Evolutionary conservation across 1,284 basidiomycete species (phyloP), one percentile per base, ranked within the genome.

Genomic region (Malassezia nana): DNA sequence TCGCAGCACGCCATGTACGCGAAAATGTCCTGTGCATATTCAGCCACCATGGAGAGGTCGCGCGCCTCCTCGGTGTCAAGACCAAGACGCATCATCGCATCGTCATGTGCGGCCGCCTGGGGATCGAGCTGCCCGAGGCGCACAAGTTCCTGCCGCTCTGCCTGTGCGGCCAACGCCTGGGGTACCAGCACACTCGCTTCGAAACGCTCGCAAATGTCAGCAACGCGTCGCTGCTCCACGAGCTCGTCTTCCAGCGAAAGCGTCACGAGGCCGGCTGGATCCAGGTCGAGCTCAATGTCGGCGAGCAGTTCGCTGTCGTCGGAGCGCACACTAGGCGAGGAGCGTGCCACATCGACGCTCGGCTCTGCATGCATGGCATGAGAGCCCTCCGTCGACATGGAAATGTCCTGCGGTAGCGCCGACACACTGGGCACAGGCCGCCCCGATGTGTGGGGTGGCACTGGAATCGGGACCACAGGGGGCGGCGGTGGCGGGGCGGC

Each of bases 1-100:
- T 92, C 67, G 18, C 64, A 65, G 25, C 60, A 26, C 9, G 44
- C 80, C 94, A 99, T 98, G 77, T 98, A 96, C 58, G 82, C 80
- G 69, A 98, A 98, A 72, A 99, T 98, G 57, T 98, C 92, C 26
- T 91, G 87, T 24, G 90, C 82, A 73, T 99, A 99, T 76, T 99
- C 94, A 42, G 90, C 89, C 20, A 94, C 90, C 92, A 99, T 95
- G 9, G 88, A 89, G 24, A 86, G 86, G 76, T 99, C 94, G 64
- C 83, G 83, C 69, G 84, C 80, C 70, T 95, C 90, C 22, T 72
- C 71, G 1, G 67, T 64, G 40, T 74, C 71, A 31, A 74, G 60
- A 3, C 71, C 71, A 62, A 72, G 67, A 31, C 55, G 46, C 47
- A 63, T 63, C 40, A 72, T 60, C 46, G 67, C 65, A 33, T 74